Conservation (phyloP, 306 rosid species). For the Sechiopsis laciniata region DNA sequence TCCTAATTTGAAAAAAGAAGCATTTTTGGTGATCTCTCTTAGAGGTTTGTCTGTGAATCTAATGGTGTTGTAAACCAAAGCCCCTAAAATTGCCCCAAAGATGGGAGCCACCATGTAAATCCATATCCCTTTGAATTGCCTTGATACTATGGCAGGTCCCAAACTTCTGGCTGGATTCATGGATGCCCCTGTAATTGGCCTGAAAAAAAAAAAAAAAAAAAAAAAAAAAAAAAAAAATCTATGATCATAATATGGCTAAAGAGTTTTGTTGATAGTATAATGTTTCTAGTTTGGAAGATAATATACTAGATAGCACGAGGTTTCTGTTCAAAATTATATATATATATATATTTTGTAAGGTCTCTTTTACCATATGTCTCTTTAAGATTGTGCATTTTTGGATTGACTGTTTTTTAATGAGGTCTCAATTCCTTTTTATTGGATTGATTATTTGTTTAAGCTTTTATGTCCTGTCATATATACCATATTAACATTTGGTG, state of each 20-base stretch:
- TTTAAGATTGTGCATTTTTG: too few relatives aligned
- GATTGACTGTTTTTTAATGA: too few relatives aligned
- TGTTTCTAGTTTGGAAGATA: not conserved
- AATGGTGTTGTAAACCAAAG: constrained; percentile 52
- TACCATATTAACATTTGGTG: too few relatives aligned
- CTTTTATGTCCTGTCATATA: too few relatives aligned
- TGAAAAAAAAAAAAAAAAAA: constrained; percentile 18
- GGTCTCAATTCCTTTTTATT: too few relatives aligned
- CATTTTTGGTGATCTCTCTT: constrained; percentile 54
- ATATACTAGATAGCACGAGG: too few relatives aligned
- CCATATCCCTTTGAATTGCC: constrained; percentile 52
- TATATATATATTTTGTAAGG: too few relatives aligned
- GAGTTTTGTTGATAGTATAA: not conserved
- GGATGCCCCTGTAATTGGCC: constrained; percentile 83
- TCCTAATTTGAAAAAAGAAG: constrained; percentile 43
- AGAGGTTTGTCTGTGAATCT: constrained; percentile 59
- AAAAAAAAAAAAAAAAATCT: too few relatives aligned
- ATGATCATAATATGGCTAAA: not conserved
- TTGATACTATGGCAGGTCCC: constrained; percentile 61
- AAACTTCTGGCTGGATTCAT: constrained; percentile 87
- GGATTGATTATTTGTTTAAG: too few relatives aligned
- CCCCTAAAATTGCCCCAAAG: constrained; percentile 57
- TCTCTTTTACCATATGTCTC: too few relatives aligned
- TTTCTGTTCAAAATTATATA: too few relatives aligned
- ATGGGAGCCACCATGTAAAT: constrained; percentile 45